Base-by-base conservation (phyloP, 2,329 filamentous ascomycete species). In the Penicillium rolfsii region DNA sequence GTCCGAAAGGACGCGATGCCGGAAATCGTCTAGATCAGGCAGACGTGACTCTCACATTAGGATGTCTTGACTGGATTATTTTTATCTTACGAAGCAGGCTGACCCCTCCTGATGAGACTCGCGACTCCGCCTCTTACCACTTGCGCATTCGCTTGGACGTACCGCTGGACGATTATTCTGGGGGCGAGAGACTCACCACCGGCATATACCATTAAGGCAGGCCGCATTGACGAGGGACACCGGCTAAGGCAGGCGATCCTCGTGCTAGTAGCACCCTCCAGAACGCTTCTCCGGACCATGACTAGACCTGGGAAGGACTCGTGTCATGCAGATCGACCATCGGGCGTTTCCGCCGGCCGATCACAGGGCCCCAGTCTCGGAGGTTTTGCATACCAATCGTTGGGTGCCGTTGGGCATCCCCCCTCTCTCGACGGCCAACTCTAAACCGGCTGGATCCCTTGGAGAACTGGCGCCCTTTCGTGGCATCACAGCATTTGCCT, bases 321-420 rank as follows among this genome's bases (percentile, higher is more conserved):
- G 54, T 65, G 64, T 65, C 60, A 65, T 65, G 64, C 67, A 64
- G 67, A 68, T 68, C 64, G 64, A 70, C 59, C 57, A 62, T 58
- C 71, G 71, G 72, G 68, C 66, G 71, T 69, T 73, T 72, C 70
- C 68, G 71, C 67, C 69, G 71, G 71, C 71, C 69, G 71, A 74
- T 74, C 72, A 68, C 66, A 58, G 55, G 59, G 59, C 64, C 62
- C 64, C 62, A 61, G 28, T 54, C 46, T 71, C 70, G 71, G 71
- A 67, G 59, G 56, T 66, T 73, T 74, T 71, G 62, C 58, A 57
- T 66, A 55, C 72, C 71, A 74, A 74, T 74, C 57, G 53, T 60
- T 65, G 50, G 61, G 52, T 56, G 64, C 66, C 64, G 65, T 71
- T 72, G 61, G 67, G 63, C 69, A 68, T 65, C 6, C 26, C 45